Base-by-base conservation (phyloP, 257 asterid genomes). In the Salvia rosmarinus region DNA sequence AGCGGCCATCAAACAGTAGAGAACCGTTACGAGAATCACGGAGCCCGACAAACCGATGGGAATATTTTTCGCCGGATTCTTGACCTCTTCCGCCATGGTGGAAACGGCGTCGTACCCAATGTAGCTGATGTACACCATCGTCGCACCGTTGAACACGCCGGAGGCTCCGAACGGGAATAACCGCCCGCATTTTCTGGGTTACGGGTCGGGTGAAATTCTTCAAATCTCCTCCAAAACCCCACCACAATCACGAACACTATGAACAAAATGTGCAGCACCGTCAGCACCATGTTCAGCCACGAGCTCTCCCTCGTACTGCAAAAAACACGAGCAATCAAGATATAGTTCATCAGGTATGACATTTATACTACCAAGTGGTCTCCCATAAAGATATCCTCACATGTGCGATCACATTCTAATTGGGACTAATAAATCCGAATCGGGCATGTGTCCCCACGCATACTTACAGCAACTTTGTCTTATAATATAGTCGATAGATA, bases 81-180 rank as follows among this genome's bases (percentile, higher is more conserved):
- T 81, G 2, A 94, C 97, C 63, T 94, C 99, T 64, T 94, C 99
- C 0, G 96, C 99, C 99, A 94, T 87, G 14, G 97, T 91, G 0
- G 98, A 89, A 50, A 94, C 97, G 68, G 97, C 99, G 70, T 91
- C 99, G 75, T 94, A 94, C 0, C 99, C 99, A 6, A 94, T 94
- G 80, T 89, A 94, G 79, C 98, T 94, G 63, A 94, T 68, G 75
- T 90, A 94, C 63, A 94, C 98, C 95, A 84, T 60, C 2, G 99
- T 95, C 12, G 99, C 97, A 0, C 96, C 99, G 52, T 84, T 88
- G 67, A 94, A 84, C 21, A 94, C 95, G 4, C 98, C 98, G 5
- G 96, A 77, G 2, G 71, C 89, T 9, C 98, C 97, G 54, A 65
- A 86, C 0, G 98, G 98, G 55, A 89, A 82, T 51, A 91, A 94